A percentile compares a stretch with the other conserved stretches of the same genome.
Evolutionary conservation across 305 asterid genomes (phyloP).

Genomic region (Solanum chacoense): DNA sequence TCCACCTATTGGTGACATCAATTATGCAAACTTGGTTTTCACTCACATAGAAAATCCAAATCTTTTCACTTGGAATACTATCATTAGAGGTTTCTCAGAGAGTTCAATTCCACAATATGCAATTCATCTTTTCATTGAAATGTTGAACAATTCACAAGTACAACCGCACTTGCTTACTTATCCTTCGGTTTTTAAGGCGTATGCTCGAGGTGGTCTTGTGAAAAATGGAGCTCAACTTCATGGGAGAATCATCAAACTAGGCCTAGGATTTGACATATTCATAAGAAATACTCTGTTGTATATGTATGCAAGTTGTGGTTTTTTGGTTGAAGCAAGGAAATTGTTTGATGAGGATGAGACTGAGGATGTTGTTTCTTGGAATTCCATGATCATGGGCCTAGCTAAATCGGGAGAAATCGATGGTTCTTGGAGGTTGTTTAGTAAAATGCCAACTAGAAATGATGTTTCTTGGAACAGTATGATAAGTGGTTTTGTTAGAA

Average conservation of each 20-base stretch:
- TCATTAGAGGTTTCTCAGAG: too few species aligned
- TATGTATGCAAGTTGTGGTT: conserved; percentile 24
- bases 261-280: conserved; percentile 36
- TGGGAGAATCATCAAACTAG: conserved; percentile 50
- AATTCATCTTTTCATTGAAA: too few species aligned
- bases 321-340: conserved; percentile 35
- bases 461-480: conserved; percentile 60
- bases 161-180: too few species aligned
- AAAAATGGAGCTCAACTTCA: conserved; percentile 60
- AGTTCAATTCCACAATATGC: too few species aligned
- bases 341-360: conserved; percentile 38
- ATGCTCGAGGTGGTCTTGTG: conserved; percentile 22
- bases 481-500: conserved; percentile 48
- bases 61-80: too few species aligned
- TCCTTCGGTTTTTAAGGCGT: too few species aligned
- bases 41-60: too few species aligned
- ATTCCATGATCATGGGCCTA: conserved; percentile 52
- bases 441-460: conserved; percentile 30
- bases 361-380: conserved; percentile 51
- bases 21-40: too few species aligned
- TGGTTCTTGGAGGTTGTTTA: conserved; percentile 38
- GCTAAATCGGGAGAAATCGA: conserved; percentile 31
- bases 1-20: conserved; percentile 1
- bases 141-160: too few species aligned
- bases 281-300: conserved; percentile 29